phyloP scores from a whole-genome alignment of 768 basidiomycete genomes.

The Lanmaoa pseudosensibilis region DNA sequence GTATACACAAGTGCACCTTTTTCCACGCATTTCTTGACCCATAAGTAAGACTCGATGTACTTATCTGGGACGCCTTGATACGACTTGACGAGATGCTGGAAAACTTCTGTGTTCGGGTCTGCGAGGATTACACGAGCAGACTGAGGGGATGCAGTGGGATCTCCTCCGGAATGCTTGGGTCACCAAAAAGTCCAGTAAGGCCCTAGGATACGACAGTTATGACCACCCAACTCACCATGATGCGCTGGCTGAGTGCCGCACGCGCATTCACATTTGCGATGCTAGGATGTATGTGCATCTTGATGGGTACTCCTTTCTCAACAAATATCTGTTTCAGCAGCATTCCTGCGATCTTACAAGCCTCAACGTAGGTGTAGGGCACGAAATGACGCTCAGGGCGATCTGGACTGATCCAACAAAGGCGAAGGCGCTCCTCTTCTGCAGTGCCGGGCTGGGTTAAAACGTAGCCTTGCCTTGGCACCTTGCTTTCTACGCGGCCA shows the following conservation, averaged over 20 bases:
- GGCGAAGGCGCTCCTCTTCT: constrained; percentile 73
- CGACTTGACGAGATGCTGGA: constrained; percentile 68
- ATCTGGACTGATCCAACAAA: constrained; percentile 69
- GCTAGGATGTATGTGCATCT: constrained; percentile 79
- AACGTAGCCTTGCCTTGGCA: constrained; percentile 74
- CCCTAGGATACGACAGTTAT: constrained; percentile 1
- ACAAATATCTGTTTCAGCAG: constrained; percentile 75
- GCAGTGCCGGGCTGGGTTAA: constrained; percentile 65
- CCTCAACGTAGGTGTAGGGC: constrained; percentile 78
- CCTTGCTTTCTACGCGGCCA: constrained; percentile 74
- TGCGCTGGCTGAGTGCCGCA: constrained; percentile 62
- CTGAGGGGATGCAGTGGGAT: constrained; percentile 68
- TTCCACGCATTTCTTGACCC: constrained; percentile 84
- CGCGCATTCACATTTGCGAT: constrained; percentile 78
- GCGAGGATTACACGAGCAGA: constrained; percentile 76
- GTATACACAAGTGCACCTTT: constrained; percentile 65
- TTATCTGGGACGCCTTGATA: constrained; percentile 71
- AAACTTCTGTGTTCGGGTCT: constrained; percentile 76
- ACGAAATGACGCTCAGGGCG: constrained; percentile 77
- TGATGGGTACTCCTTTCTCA: constrained; percentile 61
- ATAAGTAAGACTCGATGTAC: constrained; percentile 77
- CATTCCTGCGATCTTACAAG: constrained; percentile 79
- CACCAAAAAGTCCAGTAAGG: neutral
- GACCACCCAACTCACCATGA: constrained; percentile 50
- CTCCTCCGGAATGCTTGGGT: constrained; percentile 74